phyloP scores from a whole-genome alignment of 2,329 filamentous ascomycete species.

The Epicoccum sorghinum region DNA sequence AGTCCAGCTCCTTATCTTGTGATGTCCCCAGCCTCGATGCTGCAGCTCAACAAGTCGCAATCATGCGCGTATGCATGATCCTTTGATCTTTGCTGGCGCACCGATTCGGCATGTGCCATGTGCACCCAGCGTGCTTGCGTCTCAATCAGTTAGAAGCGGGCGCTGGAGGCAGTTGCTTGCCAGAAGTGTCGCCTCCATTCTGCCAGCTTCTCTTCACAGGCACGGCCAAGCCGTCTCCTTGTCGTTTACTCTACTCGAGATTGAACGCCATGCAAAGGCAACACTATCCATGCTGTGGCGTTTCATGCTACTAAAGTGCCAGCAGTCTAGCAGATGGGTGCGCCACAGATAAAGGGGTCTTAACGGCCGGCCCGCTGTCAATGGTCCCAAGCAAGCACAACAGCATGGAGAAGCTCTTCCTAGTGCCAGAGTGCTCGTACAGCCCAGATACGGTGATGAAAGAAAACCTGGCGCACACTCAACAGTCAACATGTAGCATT shows the following conservation, averaged over 20 bases:
- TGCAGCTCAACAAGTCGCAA: conserved; percentile 15
- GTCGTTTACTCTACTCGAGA: not conserved
- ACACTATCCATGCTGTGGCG: conserved; percentile 5
- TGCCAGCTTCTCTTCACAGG: too few species aligned
- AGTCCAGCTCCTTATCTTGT: conserved; percentile 10
- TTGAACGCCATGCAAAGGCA: not conserved
- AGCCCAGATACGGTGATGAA: not conserved
- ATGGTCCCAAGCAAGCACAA: not conserved
- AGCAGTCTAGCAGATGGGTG: not conserved
- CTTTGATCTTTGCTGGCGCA: not conserved
- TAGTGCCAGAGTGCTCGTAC: not conserved
- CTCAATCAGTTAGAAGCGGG: too few species aligned
- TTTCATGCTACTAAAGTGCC: not conserved
- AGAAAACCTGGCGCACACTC: not conserved
- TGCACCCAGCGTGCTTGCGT: too few species aligned
- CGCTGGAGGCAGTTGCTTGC: not conserved
- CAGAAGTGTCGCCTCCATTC: not conserved
- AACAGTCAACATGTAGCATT: not conserved
- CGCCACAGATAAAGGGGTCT: conserved; percentile 2
- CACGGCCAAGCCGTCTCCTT: not conserved
- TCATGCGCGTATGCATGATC: not conserved
- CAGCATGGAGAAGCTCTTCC: not conserved
- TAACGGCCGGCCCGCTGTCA: conserved; percentile 16
- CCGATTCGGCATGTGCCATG: not conserved
- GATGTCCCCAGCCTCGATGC: not conserved